Evolutionary conservation across 2,329 filamentous ascomycete species (phyloP).

Genomic region (Phialophora tarda): DNA sequence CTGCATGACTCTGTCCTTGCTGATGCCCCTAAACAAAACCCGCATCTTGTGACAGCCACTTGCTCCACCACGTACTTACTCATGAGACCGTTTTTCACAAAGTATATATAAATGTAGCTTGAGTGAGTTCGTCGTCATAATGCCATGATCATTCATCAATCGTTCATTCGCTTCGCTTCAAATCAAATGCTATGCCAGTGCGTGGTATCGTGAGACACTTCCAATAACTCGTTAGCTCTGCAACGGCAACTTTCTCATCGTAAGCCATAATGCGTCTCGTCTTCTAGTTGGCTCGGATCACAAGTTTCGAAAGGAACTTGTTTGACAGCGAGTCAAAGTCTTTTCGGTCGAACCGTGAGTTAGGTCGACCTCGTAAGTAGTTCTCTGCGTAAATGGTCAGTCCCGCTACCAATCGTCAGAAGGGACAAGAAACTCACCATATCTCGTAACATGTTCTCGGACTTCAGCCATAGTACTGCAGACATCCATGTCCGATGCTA

Average conservation of each 20-base stretch:
- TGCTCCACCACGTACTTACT: not conserved
- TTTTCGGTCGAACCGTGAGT: constrained; percentile 82
- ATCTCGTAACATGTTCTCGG: constrained; percentile 86
- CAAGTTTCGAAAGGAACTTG: constrained; percentile 95
- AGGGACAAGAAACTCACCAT: constrained; percentile 69
- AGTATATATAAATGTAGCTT: constrained; percentile 9
- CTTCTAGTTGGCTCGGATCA: constrained; percentile 72
- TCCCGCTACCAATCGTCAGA: not conserved
- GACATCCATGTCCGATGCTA: constrained; percentile 88
- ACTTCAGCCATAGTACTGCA: constrained; percentile 98
- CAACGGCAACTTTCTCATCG: constrained; percentile 26
- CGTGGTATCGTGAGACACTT: constrained; percentile 33
- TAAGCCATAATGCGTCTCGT: constrained; percentile 23
- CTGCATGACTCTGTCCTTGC: constrained; percentile 8
- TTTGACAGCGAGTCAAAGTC: constrained; percentile 96
- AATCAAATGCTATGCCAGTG: constrained; percentile 21
- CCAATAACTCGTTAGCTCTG: constrained; percentile 31
- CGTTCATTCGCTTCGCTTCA: constrained; percentile 31
- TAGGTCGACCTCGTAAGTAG: constrained; percentile 80
- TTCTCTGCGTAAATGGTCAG: constrained; percentile 63
- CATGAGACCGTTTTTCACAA: not conserved
- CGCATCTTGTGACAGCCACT: not conserved
- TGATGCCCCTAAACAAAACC: not conserved
- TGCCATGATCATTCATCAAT: constrained; percentile 31
- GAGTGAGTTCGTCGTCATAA: constrained; percentile 27